These are phyloP conservation scores for Epichloe baconii DNA, from an alignment of 2,329 filamentous ascomycete species.

Conservation along the genomic window DNA sequence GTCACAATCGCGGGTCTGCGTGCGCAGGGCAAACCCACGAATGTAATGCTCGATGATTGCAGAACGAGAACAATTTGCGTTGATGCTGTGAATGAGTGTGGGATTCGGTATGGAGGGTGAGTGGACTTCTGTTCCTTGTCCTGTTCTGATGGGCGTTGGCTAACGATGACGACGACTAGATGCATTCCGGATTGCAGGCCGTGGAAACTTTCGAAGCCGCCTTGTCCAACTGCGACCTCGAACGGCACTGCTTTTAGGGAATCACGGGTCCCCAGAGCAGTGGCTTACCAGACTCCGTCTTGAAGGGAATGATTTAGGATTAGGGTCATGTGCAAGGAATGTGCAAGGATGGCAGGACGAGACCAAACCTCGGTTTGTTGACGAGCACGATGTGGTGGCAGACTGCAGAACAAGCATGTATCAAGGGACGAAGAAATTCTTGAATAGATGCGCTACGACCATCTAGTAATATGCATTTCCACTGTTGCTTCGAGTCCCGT, in stretches of 20 bases:
- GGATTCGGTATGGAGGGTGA: constrained; percentile 13
- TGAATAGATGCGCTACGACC: background rate
- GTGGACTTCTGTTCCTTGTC: background rate
- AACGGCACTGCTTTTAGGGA: background rate
- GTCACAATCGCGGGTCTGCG: background rate
- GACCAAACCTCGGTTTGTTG: background rate
- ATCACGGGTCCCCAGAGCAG: too few relatives aligned
- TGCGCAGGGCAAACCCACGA: background rate
- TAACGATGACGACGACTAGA: constrained; percentile 2
- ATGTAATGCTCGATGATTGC: constrained; percentile 9
- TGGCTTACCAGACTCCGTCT: background rate
- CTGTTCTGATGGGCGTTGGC: background rate
- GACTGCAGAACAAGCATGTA: background rate
- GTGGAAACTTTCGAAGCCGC: constrained; percentile 7
- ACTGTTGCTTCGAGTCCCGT: constrained; percentile 17
- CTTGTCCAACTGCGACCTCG: constrained; percentile 6
- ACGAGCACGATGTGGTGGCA: background rate
- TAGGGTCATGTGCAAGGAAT: background rate
- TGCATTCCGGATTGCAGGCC: constrained; percentile 14
- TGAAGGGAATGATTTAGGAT: background rate
- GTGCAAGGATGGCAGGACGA: too few relatives aligned
- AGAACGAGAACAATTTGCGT: constrained; percentile 13
- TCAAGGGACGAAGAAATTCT: background rate
- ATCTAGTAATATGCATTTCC: constrained; percentile 26
- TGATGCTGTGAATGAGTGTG: constrained; percentile 14